These are phyloP conservation scores for Ballota nigra DNA, from an alignment of 257 asterid genomes.

Conservation along the genomic window DNA sequence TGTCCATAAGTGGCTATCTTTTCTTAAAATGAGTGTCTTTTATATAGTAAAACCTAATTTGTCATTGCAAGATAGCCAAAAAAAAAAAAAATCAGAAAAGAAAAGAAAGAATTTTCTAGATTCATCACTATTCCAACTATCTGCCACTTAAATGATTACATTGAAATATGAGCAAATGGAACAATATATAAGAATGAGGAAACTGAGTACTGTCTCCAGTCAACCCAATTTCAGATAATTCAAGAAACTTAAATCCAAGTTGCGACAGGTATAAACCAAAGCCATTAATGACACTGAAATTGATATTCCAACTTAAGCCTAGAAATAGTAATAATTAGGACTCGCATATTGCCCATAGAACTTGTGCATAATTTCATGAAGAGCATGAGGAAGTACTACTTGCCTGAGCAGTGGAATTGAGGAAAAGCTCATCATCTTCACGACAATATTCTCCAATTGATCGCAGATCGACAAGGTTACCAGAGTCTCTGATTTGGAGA, in stretches of 20 bases:
- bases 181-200: constrained; percentile 1
- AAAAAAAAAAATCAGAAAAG: background rate
- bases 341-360: background rate
- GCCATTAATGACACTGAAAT: background rate
- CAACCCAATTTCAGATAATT: background rate
- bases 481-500: constrained; percentile 94
- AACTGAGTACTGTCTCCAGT: background rate
- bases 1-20: background rate
- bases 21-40: background rate
- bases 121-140: background rate
- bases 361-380: constrained; percentile 14
- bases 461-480: constrained; percentile 79
- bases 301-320: background rate
- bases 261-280: background rate
- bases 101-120: background rate
- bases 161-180: constrained; percentile 3
- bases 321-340: background rate
- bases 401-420: constrained; percentile 85
- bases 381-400: constrained; percentile 40
- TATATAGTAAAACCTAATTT: background rate
- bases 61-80: background rate
- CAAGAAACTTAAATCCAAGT: background rate
- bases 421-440: constrained; percentile 97
- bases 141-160: background rate
- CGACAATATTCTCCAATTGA: constrained; percentile 85